Conservation (phyloP, 2,329 filamentous ascomycete species). For the Dactylonectria macrodidyma region DNA sequence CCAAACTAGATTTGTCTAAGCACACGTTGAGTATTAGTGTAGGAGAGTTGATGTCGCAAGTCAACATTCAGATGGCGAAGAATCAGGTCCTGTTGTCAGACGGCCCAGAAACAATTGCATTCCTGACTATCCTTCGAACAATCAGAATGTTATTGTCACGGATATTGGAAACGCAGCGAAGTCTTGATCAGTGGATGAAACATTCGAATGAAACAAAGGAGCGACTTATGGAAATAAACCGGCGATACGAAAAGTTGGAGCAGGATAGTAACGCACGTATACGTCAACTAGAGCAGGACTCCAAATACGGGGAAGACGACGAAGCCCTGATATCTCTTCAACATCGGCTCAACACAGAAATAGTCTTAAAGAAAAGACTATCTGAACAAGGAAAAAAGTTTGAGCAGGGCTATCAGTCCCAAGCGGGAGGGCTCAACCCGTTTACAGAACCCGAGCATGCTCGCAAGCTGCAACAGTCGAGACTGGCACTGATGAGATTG, state of each 20-base stretch:
- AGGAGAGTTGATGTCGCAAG: not conserved
- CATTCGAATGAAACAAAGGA: not conserved
- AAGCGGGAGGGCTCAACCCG: not conserved
- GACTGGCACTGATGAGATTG: constrained; percentile 2
- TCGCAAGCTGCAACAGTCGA: constrained; percentile 1
- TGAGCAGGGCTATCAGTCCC: not conserved
- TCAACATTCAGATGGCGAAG: not conserved
- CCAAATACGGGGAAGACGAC: too few relatives aligned
- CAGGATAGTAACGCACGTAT: not conserved
- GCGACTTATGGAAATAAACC: not conserved
- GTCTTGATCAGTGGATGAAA: not conserved
- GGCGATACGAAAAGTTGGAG: not conserved
- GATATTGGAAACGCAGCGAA: not conserved
- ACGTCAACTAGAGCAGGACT: not conserved
- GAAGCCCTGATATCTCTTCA: not conserved
- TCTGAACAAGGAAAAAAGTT: not conserved
- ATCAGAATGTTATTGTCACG: not conserved
- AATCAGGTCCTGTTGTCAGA: constrained; percentile 1
- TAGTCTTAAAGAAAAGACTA: not conserved
- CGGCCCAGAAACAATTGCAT: not conserved
- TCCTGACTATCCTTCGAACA: not conserved
- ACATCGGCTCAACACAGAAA: not conserved
- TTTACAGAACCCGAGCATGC: not conserved
- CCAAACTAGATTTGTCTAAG: not conserved
- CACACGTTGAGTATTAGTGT: not conserved